Conservation (phyloP, 116 monocot species). For the Posidonia oceanica region DNA sequence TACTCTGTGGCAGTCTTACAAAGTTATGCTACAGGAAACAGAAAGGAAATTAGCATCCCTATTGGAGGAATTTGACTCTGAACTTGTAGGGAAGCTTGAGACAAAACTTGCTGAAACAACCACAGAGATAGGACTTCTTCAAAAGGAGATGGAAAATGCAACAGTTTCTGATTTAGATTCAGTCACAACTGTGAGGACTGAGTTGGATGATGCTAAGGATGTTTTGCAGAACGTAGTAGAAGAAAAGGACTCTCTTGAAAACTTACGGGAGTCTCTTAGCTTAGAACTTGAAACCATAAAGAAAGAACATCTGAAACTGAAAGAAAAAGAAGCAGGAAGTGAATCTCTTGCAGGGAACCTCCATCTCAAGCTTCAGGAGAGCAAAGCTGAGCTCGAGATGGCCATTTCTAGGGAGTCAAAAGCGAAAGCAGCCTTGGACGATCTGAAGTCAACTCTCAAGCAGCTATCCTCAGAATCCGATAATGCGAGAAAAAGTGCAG, state of each 20-base stretch:
- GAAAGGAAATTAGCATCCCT: slow-evolving; percentile 37
- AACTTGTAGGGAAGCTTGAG: slow-evolving; percentile 29
- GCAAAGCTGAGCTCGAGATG: slow-evolving; percentile 55
- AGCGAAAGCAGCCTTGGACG: slow-evolving; percentile 28
- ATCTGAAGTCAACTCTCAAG: slow-evolving; percentile 38
- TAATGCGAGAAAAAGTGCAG: slow-evolving; percentile 37
- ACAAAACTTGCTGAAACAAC: slow-evolving; percentile 35
- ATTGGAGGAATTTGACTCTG: slow-evolving; percentile 44
- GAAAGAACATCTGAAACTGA: slow-evolving; percentile 48
- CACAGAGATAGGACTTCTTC: slow-evolving; percentile 30
- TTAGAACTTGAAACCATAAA: slow-evolving; percentile 39
- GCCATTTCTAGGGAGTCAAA: slow-evolving; percentile 36
- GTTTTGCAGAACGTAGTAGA: slow-evolving; percentile 46
- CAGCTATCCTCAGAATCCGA: slow-evolving; percentile 55
- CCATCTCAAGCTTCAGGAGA: slow-evolving; percentile 43
- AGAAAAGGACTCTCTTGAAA: slow-evolving; percentile 37
- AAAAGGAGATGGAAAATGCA: slow-evolving; percentile 43
- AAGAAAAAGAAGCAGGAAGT: slow-evolving; percentile 45
- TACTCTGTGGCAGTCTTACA: slow-evolving; percentile 23
- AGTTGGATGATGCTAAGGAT: slow-evolving; percentile 49
- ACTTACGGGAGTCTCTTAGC: slow-evolving; percentile 38
- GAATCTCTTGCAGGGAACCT: slow-evolving; percentile 38
- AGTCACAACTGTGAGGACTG: slow-evolving; percentile 22
- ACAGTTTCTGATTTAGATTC: slow-evolving; percentile 31
- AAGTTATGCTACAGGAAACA: slow-evolving; percentile 34